Percentiles rank a stretch among this genome's conserved stretches.
Evolutionary conservation across 768 basidiomycete species (phyloP).

Genomic region (Rhodotorula toruloides): DNA sequence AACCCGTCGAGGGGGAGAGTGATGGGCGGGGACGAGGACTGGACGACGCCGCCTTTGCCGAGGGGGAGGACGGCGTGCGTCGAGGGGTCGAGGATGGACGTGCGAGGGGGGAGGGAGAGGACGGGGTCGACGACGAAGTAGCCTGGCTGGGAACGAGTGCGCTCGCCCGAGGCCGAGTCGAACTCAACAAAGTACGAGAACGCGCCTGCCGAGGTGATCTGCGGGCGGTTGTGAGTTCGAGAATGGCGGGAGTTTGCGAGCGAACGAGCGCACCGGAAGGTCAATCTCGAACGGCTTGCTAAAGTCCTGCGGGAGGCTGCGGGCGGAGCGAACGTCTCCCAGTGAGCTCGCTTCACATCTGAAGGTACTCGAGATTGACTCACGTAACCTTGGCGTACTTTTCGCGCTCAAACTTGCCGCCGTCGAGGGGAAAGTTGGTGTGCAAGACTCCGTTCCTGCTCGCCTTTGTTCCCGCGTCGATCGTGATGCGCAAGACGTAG

Average conservation of each 20-base stretch:
- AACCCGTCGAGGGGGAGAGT: slow-evolving; percentile 81
- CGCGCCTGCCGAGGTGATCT: slow-evolving; percentile 88
- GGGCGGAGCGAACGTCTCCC: too few species aligned
- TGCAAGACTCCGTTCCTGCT: slow-evolving; percentile 85
- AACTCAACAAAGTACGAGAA: slow-evolving; percentile 95
- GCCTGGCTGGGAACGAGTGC: slow-evolving; percentile 71
- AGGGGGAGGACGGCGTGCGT: slow-evolving; percentile 54
- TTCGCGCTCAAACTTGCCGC: slow-evolving; percentile 73
- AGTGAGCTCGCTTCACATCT: too few species aligned
- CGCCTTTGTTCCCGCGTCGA: slow-evolving; percentile 87
- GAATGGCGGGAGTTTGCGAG: too few species aligned
- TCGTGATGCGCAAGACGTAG: slow-evolving; percentile 82
- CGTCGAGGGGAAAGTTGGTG: slow-evolving; percentile 95
- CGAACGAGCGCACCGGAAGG: slow-evolving; percentile 54
- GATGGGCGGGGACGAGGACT: slow-evolving; percentile 50
- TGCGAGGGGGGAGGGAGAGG: slow-evolving; percentile 67
- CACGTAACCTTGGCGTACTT: slow-evolving; percentile 70
- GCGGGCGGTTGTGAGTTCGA: too few species aligned
- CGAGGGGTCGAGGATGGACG: slow-evolving; percentile 60
- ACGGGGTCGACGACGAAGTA: slow-evolving; percentile 96
- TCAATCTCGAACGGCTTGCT: slow-evolving; percentile 89
- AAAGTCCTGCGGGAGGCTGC: slow-evolving; percentile 77
- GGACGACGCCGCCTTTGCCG: slow-evolving; percentile 52
- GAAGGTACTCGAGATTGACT: slow-evolving; percentile 42
- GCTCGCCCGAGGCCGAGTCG: slow-evolving; percentile 52